Conservation (phyloP, 108 stramenopile species). For the Mayamaea pseudoterrestris region DNA sequence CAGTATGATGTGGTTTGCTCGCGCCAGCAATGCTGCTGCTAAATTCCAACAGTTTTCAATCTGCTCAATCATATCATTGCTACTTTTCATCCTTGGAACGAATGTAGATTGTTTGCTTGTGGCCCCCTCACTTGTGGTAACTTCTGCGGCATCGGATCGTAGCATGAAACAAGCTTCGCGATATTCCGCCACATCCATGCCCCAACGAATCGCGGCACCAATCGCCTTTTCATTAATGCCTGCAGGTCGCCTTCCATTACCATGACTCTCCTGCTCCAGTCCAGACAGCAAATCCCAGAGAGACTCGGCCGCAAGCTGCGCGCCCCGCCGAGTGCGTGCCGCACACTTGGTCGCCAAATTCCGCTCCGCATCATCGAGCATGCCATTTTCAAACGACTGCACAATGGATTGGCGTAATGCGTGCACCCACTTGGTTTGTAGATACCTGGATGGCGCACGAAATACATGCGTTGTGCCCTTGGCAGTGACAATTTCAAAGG, state of each 20-base stretch:
- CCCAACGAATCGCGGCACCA: background rate
- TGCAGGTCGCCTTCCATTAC: background rate
- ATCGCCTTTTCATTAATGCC: background rate
- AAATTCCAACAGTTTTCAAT: background rate
- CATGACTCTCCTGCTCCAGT: background rate
- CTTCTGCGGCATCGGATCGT: background rate
- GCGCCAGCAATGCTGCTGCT: background rate
- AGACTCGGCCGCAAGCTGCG: background rate
- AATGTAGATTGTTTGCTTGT: background rate
- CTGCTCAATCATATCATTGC: background rate
- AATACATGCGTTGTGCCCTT: slow-evolving; percentile 24
- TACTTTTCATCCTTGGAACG: background rate
- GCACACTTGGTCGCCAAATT: slow-evolving; percentile 25
- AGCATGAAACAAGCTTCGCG: background rate
- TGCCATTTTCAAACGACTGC: slow-evolving; percentile 28
- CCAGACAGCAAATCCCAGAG: background rate
- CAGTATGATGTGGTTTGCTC: background rate
- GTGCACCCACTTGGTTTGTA: slow-evolving; percentile 23
- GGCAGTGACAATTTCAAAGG: slow-evolving; percentile 25
- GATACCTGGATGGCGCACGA: slow-evolving; percentile 14
- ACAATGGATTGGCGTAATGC: slow-evolving; percentile 16
- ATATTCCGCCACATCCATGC: background rate
- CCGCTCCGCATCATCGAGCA: slow-evolving; percentile 28
- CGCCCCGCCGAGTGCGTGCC: slow-evolving; percentile 23
- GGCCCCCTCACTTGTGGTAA: background rate